These are phyloP conservation scores for Calonectria pseudoreteaudii DNA, from an alignment of 2,329 filamentous ascomycete genomes.

Conservation along the genomic window DNA sequence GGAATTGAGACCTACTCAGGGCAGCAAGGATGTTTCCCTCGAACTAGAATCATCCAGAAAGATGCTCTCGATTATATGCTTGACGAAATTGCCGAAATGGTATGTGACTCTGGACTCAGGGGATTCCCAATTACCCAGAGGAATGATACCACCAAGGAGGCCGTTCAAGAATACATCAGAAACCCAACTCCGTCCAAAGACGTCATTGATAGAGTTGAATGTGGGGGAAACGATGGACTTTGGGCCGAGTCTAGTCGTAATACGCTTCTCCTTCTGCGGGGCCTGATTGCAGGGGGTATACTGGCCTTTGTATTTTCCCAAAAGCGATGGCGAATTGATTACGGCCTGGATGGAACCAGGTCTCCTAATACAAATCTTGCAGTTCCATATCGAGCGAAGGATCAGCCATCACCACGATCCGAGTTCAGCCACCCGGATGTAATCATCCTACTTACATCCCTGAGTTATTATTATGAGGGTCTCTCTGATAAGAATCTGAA, in stretches of 20 bases:
- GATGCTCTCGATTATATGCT: slow-evolving; percentile 47
- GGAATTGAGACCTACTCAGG: slow-evolving; percentile 56
- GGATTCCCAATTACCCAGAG: slow-evolving; percentile 54
- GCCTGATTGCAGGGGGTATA: slow-evolving; percentile 67
- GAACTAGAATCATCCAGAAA: slow-evolving; percentile 58
- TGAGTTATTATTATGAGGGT: slow-evolving; percentile 69
- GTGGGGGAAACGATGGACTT: slow-evolving; percentile 49
- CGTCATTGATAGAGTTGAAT: slow-evolving; percentile 52
- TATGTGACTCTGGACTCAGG: slow-evolving; percentile 56
- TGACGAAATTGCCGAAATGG: slow-evolving; percentile 52
- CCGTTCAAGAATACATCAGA: slow-evolving; percentile 59
- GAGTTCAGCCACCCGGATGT: slow-evolving; percentile 74
- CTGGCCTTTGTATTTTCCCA: slow-evolving; percentile 63
- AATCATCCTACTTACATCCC: slow-evolving; percentile 65
- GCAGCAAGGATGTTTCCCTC: slow-evolving; percentile 56
- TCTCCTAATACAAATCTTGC: slow-evolving; percentile 59
- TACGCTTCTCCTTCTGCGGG: slow-evolving; percentile 61
- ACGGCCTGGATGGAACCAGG: slow-evolving; percentile 62
- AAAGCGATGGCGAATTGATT: slow-evolving; percentile 76
- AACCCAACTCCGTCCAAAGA: slow-evolving; percentile 38
- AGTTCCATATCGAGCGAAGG: slow-evolving; percentile 72
- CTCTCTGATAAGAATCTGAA: slow-evolving; percentile 63
- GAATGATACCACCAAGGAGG: slow-evolving; percentile 43
- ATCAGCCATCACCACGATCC: slow-evolving; percentile 63
- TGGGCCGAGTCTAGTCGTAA: slow-evolving; percentile 49